A percentile compares a stretch with the other conserved stretches of the same genome.
Evolutionary conservation across 1,139 yeast species (phyloP).

Genomic region (Hansenula anomala): DNA sequence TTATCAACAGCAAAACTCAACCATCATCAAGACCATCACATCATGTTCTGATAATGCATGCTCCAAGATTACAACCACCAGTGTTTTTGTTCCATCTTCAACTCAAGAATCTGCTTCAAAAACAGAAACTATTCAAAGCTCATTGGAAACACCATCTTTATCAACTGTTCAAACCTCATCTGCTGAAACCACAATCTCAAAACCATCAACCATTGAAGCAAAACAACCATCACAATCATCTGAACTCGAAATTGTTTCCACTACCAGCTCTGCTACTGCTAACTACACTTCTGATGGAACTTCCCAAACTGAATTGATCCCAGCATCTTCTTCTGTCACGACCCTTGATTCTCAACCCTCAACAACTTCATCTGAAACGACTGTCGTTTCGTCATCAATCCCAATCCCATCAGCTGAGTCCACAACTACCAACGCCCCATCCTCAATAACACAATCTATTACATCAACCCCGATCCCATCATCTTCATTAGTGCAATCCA

Average conservation of each 20-base stretch:
- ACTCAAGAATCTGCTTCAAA: neutral
- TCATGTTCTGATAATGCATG: conserved; percentile 1
- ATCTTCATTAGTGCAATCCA: neutral
- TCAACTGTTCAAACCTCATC: neutral
- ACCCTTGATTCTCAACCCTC: neutral
- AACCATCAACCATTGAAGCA: neutral
- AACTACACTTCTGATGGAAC: no score
- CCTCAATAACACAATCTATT: neutral
- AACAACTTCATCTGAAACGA: neutral
- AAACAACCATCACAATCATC: conserved; percentile 1
- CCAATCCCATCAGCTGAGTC: no score
- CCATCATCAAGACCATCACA: neutral
- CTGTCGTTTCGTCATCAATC: neutral
- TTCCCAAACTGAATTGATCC: no score
- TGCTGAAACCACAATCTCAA: neutral
- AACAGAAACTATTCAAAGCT: no score
- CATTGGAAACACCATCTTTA: neutral
- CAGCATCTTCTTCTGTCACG: no score
- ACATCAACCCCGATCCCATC: neutral
- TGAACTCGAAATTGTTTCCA: neutral
- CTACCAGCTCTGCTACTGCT: no score
- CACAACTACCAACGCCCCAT: neutral
- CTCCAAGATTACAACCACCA: neutral
- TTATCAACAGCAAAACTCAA: neutral
- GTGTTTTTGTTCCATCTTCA: neutral